Percentiles rank a stretch among this genome's conserved stretches.
phyloP scores from a whole-genome alignment of 139 green algal genomes.

The Desmodesmus armatus region DNA sequence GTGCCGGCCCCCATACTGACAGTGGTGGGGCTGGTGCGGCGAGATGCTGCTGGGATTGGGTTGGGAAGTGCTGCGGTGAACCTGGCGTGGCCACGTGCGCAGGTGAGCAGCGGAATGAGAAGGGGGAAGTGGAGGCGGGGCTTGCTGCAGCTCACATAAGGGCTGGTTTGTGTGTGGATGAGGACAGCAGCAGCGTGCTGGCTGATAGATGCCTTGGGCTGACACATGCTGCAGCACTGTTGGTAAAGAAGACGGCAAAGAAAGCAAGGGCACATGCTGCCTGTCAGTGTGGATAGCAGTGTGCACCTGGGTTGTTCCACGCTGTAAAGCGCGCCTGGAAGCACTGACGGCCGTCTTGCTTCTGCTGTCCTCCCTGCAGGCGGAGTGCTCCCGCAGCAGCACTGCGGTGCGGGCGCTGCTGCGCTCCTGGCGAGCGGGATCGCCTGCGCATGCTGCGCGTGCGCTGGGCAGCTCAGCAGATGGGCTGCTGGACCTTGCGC shows the following conservation, averaged over 20 bases:
- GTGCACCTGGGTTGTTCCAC: no score
- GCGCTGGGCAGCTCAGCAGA: not conserved
- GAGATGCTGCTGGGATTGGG: not conserved
- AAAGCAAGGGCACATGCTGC: not conserved
- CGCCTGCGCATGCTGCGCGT: slow-evolving; percentile 35
- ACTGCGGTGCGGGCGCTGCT: slow-evolving; percentile 55
- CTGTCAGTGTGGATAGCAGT: no score
- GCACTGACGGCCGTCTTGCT: no score
- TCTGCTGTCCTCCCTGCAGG: no score
- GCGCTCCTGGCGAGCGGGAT: slow-evolving; percentile 59
- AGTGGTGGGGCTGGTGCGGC: not conserved
- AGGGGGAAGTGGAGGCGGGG: no score
- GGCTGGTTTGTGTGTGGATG: no score
- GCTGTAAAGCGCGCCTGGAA: no score
- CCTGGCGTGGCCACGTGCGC: slow-evolving; percentile 75
- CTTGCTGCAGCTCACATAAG: no score
- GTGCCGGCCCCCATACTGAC: slow-evolving; percentile 65
- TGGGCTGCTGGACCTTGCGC: slow-evolving; percentile 24
- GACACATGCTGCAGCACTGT: not conserved
- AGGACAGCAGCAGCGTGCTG: no score
- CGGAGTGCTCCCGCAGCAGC: slow-evolving; percentile 26
- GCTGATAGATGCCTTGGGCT: not conserved
- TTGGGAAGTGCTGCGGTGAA: not conserved
- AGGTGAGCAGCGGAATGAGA: no score
- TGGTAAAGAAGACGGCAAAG: not conserved